These are phyloP conservation scores for Silene vulgaris DNA, from an alignment of 179 eudicot species.

Conservation along the genomic window DNA sequence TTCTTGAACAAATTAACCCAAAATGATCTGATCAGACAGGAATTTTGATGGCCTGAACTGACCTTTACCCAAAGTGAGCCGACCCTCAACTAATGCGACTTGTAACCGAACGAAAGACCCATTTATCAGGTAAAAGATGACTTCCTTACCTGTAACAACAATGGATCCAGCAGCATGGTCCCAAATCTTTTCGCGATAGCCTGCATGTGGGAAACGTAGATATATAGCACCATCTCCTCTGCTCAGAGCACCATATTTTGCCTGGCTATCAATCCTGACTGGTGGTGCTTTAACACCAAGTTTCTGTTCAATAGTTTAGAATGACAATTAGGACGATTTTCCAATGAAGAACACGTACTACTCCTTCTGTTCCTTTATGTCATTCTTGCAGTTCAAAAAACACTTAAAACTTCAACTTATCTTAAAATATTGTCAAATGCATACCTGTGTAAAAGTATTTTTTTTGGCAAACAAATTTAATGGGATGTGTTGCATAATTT, in stretches of 20 bases:
- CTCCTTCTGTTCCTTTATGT: background rate
- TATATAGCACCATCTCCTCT: conserved; percentile 99
- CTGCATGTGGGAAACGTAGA: conserved; percentile 87
- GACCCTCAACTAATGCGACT: no score
- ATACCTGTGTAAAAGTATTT: no score
- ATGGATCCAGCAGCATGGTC: conserved; percentile 97
- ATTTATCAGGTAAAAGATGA: background rate
- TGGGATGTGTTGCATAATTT: no score
- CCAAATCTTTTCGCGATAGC: conserved; percentile 96
- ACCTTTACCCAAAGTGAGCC: background rate
- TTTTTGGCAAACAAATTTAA: no score
- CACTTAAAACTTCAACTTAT: background rate
- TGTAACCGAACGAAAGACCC: background rate
- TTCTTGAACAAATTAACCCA: background rate
- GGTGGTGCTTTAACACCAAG: conserved; percentile 97
- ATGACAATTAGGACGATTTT: conserved; percentile 8
- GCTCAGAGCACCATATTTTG: conserved; percentile 91
- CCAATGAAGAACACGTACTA: background rate
- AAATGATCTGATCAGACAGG: background rate
- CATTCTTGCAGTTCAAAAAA: no score
- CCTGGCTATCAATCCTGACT: conserved; percentile 97
- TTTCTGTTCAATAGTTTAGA: conserved; percentile 42
- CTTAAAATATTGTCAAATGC: no score
- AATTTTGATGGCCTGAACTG: background rate
- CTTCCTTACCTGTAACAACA: conserved; percentile 70